Base-by-base conservation (phyloP, 2,329 filamentous ascomycete species). In the Hymenoscyphus albidus region DNA sequence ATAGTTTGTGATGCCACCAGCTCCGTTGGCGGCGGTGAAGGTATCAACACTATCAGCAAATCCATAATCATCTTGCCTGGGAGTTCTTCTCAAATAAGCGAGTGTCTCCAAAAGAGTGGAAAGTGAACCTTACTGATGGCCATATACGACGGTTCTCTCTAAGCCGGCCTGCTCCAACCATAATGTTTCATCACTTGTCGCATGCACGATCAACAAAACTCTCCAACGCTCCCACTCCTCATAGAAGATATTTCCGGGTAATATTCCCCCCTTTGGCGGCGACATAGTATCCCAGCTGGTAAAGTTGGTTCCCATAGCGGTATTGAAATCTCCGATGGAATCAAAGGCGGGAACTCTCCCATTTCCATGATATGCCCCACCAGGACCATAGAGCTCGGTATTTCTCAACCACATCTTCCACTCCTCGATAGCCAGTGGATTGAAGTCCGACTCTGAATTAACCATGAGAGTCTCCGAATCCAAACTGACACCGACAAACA, bases 321-420 rank as follows among this genome's bases (percentile, higher is more conserved):
- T 35, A 18, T 68, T 68, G 61, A 68, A 68, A 13, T 58, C 58
- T 4, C 31, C 58, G 22, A 68, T 68, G 44, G 51, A 54, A 9
- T 39, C 40, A n/a, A 67, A 67, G 4, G 58, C 38, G 12, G 67
- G 67, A n/a, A 61, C 54, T 31, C 67, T 48, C 5, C 65, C 67
- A 31, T 48, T 57, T 13, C 67, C 67, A 40, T 63, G 65, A 56
- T 65, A 67, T 9, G 54, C 60, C 22, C 62, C 62, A 10, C 65
- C 63, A 32, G 63, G 65, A 1, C 67, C 65, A 31, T 68, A 68
- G 13, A 68, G 64, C 7, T 63, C 63, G 7, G 61, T 68, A 31
- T 68, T 67, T 14, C 57, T 54, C 3, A 68, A 58, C 67, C 67
- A 68, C 63, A 65, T 63, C 51, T 65, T 68, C 67, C 67, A 68